Evolutionary conservation across 108 stramenopile species (phyloP), one percentile per base, ranked within the genome.

Genomic region (Cyclostephanos tholiformis): DNA sequence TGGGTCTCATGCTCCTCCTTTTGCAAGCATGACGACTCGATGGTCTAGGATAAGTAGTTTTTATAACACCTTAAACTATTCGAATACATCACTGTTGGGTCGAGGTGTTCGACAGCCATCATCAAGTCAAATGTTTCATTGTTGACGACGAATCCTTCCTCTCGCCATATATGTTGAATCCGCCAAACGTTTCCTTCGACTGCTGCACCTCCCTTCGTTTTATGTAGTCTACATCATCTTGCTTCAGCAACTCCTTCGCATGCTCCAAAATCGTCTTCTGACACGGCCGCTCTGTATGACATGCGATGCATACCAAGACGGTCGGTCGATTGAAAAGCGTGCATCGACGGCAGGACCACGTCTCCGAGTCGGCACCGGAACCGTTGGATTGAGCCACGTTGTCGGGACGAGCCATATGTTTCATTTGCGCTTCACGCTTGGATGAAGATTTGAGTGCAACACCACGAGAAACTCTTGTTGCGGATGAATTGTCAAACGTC

Each of bases 141-240:
- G 64, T 65, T 23, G 25, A 43, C 9, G 64, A 65, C 26, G 64
- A 43, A n/a, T 26, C 19, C 30, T 57, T 68, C 56, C 67, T 74
- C 20, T 41, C 51, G 29, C 75, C 75, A 43, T 75, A 75, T 46
- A 75, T 75, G 60, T 76, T 76, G 61, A 76, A 76, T 7, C 74
- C 74, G 0, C 75, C 69, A 76, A 76, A 76, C 16, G 68, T 69
- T 30, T 41, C 26, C 59, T 16, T 32, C 30, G 75, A 76, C 29
- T 70, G 44, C 20, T 51, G 41, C 2, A 76, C 60, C 55, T 76
- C 75, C 16, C 70, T 70, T 30, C 36, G 19, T 58, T 63, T 76
- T 26, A 62, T 49, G 25, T 55, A 11, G 25, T 25, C 53, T 12
- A 55, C 13, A 27, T 55, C 53, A 27, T 55, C 53, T 26, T 55